Evolutionary conservation across 495 filamentous ascomycete species (phyloP), one percentile per base, ranked within the genome.

Genomic region (Talaromyces adpressus): DNA sequence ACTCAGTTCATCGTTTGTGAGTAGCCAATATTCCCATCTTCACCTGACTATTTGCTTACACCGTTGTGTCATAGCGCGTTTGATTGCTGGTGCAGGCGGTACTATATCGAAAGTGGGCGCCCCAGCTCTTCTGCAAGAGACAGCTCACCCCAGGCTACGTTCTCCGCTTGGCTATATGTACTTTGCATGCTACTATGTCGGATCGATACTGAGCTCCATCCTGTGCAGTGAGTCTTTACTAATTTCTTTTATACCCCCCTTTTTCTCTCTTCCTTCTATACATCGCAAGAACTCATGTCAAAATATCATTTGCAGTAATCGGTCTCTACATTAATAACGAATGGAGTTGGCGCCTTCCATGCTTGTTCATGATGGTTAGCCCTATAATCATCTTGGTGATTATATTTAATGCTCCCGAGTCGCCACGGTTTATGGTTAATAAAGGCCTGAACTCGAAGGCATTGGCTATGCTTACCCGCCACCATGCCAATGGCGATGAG

Each of bases 81-180:
- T 76, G 47, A 72, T 84, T 70, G 82, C 86, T 60, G 85, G 85
- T 51, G 85, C 86, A 64, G 85, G 85, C 63, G 82, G 82, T 74
- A 81, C 79, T 54, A 74, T 88, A 63, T 81, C 84, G 23, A 84
- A 88, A 68, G 77, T 85, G 53, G 78, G 82, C 18, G 84, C 85
- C 11, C 84, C 85, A 20, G 81, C 86, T 66, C 73, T 88, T 62
- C 77, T 87, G 41, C 64, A 65, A 72, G 68, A 66, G 2, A 62
- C 45, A 56, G 61, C 61, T 57, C 23, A 63, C 47, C 14, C 29
- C 32, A 30, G 45, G 11, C 57, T 30, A 22, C 57, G 14, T 5
- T 4, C 4, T 11, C 36, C 4, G 14, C 7, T 22, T n/a, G 2
- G 14, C 47, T 8, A 8, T 30, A 52, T 25, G 47, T 49, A 6